These are phyloP conservation scores for Xylona heveae DNA, from an alignment of 495 filamentous ascomycete genomes.

Conservation along the genomic window DNA sequence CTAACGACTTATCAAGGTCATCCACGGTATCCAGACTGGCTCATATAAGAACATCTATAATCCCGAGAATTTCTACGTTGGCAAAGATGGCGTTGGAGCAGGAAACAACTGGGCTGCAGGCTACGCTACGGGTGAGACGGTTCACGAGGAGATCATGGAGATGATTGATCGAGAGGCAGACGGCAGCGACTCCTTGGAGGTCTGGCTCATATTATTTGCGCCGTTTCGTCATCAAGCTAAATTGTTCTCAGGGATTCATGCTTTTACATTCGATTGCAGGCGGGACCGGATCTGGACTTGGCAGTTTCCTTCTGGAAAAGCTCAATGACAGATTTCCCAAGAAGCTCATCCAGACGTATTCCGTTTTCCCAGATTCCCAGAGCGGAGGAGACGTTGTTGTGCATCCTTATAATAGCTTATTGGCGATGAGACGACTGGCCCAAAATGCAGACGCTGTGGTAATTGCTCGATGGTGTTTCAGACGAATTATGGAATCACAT, in stretches of 20 bases:
- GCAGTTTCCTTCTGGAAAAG: slow-evolving; percentile 84
- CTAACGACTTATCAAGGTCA: slow-evolving; percentile 29
- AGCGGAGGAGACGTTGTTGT: slow-evolving; percentile 77
- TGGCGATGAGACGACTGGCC: slow-evolving; percentile 75
- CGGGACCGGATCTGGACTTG: slow-evolving; percentile 84
- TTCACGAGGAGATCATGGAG: slow-evolving; percentile 94
- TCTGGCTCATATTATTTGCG: slow-evolving; percentile 17
- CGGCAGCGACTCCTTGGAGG: slow-evolving; percentile 90
- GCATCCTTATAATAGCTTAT: slow-evolving; percentile 91
- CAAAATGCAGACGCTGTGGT: slow-evolving; percentile 92
- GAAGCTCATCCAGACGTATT: slow-evolving; percentile 97
- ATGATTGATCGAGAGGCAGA: slow-evolving; percentile 99
- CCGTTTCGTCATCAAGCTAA: no score
- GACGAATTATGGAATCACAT: no score
- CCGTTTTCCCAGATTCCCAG: slow-evolving; percentile 85
- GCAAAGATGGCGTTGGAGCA: slow-evolving; percentile 75
- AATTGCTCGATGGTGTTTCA: slow-evolving; percentile 12
- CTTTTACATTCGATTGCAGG: slow-evolving; percentile 94
- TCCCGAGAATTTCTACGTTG: slow-evolving; percentile 93
- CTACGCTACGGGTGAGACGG: slow-evolving; percentile 73
- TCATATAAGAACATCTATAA: slow-evolving; percentile 98
- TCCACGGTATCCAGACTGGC: slow-evolving; percentile 77
- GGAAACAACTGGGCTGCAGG: slow-evolving; percentile 97
- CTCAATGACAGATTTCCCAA: slow-evolving; percentile 97
- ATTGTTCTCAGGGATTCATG: slow-evolving; percentile 60